Percentiles rank a stretch among this genome's conserved stretches.
Evolutionary conservation across 2,329 filamentous ascomycete genomes (phyloP).

Genomic region (Neonectria coccinea): DNA sequence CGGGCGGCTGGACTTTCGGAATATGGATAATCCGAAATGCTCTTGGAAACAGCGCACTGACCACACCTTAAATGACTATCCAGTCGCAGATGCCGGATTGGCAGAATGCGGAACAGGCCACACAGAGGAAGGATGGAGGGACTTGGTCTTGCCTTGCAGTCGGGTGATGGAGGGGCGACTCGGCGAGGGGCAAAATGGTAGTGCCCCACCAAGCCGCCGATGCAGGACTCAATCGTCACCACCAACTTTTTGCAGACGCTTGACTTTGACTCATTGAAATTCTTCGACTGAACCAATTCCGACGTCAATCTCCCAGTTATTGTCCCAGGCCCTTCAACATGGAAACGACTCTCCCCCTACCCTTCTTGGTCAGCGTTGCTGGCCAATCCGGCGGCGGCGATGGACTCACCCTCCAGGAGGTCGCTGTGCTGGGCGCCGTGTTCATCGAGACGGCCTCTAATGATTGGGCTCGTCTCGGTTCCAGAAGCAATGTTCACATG

Average conservation of each 20-base stretch:
- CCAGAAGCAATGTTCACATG: conserved; percentile 74
- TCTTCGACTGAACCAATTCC: conserved; percentile 21
- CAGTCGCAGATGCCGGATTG: conserved; percentile 38
- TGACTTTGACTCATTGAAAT: conserved; percentile 42
- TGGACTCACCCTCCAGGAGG: conserved; percentile 67
- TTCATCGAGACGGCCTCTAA: conserved; percentile 67
- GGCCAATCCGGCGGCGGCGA: conserved; percentile 61
- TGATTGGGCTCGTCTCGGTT: conserved; percentile 61
- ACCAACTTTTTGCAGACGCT: conserved; percentile 41
- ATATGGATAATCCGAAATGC: conserved; percentile 41
- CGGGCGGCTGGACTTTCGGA: conserved; percentile 13
- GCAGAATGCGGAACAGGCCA: conserved; percentile 19
- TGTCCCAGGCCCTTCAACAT: conserved; percentile 53
- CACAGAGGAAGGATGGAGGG: conserved; percentile 16
- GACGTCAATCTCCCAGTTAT: conserved; percentile 20
- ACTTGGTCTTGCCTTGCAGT: conserved; percentile 22
- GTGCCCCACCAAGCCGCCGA: conserved; percentile 47
- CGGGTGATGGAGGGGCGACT: conserved; percentile 32
- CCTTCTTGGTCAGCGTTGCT: conserved; percentile 70
- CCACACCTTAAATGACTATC: conserved; percentile 50
- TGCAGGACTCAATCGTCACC: conserved; percentile 44
- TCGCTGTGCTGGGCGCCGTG: conserved; percentile 69
- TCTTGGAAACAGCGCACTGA: conserved; percentile 42
- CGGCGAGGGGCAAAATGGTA: conserved; percentile 43
- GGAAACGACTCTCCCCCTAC: conserved; percentile 74